Evolutionary conservation across 202 grass and related monocot species (phyloP).

Genomic region (Panicum virgatum): DNA sequence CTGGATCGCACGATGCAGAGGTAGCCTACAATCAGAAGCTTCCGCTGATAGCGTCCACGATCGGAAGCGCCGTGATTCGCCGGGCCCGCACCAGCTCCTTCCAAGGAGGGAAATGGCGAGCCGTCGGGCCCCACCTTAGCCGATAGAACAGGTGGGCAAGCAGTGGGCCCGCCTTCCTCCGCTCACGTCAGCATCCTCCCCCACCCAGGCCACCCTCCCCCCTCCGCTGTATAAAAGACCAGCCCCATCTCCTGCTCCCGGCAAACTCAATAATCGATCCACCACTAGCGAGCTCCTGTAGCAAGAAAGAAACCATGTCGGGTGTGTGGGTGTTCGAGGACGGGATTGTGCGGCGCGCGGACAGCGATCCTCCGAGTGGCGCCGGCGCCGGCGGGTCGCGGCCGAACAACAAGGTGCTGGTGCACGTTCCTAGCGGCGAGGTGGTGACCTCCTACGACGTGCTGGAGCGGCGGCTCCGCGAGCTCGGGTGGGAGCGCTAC

Average conservation of each 20-base stretch:
- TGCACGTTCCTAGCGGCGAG: conserved; percentile 73
- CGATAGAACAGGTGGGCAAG: conserved; percentile 38
- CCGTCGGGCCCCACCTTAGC: conserved; percentile 58
- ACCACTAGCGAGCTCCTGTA: neutral
- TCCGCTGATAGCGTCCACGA: conserved; percentile 29
- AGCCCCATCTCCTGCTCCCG: neutral
- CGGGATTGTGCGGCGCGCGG: conserved; percentile 23
- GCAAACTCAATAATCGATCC: conserved; percentile 7
- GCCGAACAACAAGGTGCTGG: conserved; percentile 53
- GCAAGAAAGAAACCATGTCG: conserved; percentile 17
- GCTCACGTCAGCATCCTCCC: conserved; percentile 25
- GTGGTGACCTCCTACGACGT: conserved; percentile 69
- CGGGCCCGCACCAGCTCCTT: conserved; percentile 13
- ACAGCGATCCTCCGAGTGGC: conserved; percentile 2
- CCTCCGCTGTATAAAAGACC: conserved; percentile 44
- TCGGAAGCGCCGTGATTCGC: conserved; percentile 41
- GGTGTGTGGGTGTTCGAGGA: conserved; percentile 35
- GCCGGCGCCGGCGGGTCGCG: conserved; percentile 1
- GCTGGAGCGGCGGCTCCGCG: conserved; percentile 57
- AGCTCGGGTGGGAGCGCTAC: conserved; percentile 80
- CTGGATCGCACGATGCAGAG: neutral
- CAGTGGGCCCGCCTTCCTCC: neutral
- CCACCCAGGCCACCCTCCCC: neutral
- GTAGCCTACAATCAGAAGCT: conserved; percentile 20
- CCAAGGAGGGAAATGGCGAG: conserved; percentile 9